Evolutionary conservation across 768 basidiomycete species (phyloP), one percentile per base, ranked within the genome.

Genomic region (Cystofilobasidium bisporidii): DNA sequence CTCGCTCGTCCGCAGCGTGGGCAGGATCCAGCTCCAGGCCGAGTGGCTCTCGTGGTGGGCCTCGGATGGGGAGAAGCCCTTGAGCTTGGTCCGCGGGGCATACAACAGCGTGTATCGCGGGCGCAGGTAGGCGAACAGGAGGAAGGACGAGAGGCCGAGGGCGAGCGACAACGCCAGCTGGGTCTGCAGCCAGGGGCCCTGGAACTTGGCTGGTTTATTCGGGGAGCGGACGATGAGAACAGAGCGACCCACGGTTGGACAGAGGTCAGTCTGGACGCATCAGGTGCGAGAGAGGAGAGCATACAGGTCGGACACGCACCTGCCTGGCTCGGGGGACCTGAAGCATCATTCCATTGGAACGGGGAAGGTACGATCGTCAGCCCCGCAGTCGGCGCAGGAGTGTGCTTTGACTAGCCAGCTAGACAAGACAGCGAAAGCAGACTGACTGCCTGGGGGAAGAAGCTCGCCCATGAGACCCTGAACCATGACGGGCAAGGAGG

Each of bases 1-100:
- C 75, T 99, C 94, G 55, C 89, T 92, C 0, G 87, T 91, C 67
- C 83, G 80, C 50, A 97, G 82, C 0, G 94, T 98, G 0, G 94
- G 94, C 72, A 94, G 78, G 62, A 99, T 88, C 94, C 96, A 99
- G 26, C 53, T 30, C 91, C 91, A 78, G 96, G 91, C 28, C 18
- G 63, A 62, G 0, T 87, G 85, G 68, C 84, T 82, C 72, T 89
- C 87, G 3, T 85, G 85, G 74, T 93, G 91, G 0, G 88, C 91
- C 76, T 93, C 91, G 71, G 91, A 89, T 24, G 91, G 91, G 5
- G 91, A 93, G 79, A 94, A 94, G 88, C 93, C 91, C 81, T 94
- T 93, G 32, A 98, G 82, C 78, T 92, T 91, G 0, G 94, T 98
- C 65, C 94, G 82, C 2, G 93, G 92, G 5, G 91, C 89, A 76